A percentile compares a stretch with the other conserved stretches of the same genome.
Conservation (phyloP, 2,329 filamentous ascomycete species). For the Ophiognomonia clavigignenti-juglandacearum region DNA sequence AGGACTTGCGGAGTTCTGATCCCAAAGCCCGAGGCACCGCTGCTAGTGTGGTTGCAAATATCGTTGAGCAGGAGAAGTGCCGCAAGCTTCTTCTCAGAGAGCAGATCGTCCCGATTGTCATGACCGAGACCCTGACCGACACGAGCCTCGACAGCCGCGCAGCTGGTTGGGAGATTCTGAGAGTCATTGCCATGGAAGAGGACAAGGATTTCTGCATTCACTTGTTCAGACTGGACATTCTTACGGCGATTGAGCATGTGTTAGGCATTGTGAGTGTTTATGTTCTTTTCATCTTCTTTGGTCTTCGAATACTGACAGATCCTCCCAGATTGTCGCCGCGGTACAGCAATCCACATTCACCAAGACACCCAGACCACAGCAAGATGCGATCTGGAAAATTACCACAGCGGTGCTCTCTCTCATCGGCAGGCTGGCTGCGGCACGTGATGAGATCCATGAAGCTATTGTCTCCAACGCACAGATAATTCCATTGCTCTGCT, state of each 20-base stretch:
- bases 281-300: not conserved
- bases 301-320: not conserved
- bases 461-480: slow-evolving; percentile 44
- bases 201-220: slow-evolving; percentile 64
- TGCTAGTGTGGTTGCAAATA: slow-evolving; percentile 54
- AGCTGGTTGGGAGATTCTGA: slow-evolving; percentile 64
- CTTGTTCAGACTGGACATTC: slow-evolving; percentile 55
- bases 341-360: slow-evolving; percentile 36
- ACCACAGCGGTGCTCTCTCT: slow-evolving; percentile 49
- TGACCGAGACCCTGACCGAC: slow-evolving; percentile 62
- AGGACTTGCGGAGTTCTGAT: slow-evolving; percentile 54
- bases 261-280: slow-evolving; percentile 6
- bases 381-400: slow-evolving; percentile 49
- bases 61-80: slow-evolving; percentile 57
- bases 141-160: slow-evolving; percentile 57
- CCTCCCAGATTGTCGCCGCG: slow-evolving; percentile 14
- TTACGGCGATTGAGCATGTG: slow-evolving; percentile 46
- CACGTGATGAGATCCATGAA: slow-evolving; percentile 55
- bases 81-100: slow-evolving; percentile 63
- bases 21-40: slow-evolving; percentile 55
- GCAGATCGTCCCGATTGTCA: slow-evolving; percentile 58
- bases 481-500: slow-evolving; percentile 51
- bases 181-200: slow-evolving; percentile 57
- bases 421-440: slow-evolving; percentile 49
- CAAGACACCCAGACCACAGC: slow-evolving; percentile 48